Evolutionary conservation across 1,284 basidiomycete genomes (phyloP), one percentile per base, ranked within the genome.

Genomic region (Ganoderma lucidum): DNA sequence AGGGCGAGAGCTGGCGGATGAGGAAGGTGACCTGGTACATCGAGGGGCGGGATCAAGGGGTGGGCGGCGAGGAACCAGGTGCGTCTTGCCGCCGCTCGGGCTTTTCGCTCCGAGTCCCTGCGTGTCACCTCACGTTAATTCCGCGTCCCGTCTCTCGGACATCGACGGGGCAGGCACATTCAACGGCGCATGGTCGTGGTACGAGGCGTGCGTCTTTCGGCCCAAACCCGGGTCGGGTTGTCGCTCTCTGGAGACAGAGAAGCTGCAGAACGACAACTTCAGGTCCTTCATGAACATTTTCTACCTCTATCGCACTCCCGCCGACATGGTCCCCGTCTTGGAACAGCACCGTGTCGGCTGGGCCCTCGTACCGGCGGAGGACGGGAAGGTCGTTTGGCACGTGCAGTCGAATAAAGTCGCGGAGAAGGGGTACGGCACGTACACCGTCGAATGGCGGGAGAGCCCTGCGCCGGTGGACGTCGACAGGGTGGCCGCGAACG

Each of bases 401-500:
- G 45, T 71, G 1, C 67, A 71, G 42, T 37, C 61, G 23, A 71
- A 69, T 42, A 65, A 60, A 56, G 65, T 66, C 30, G 65, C 67
- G 17, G 6, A 28, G 19, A 2, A 28, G 0, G 32, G 44, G 0
- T 69, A 63, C 39, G 55, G 39, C 12, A 17, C 19, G 3, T 59
- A 70, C 64, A 55, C 44, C 14, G 41, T 71, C 61, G 58, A 63
- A 15, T 71, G 71, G 71, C 6, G 28, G 5, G 30, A 53, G 0
- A 58, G 62, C 12, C n/a, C n/a, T n/a, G n/a, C 41, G 19, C 3
- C 37, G 6, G 14, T 30, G 5, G 67, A 67, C 30, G 3, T 56
- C 2, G 30, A 28, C 2, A 28, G 32, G 0, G 65, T 39, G 12
- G 44, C 39, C 28, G 23, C 17, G 37, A 28, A 30, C 8, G 67